These are phyloP conservation scores for Nicotiana obtusifolia DNA, from an alignment of 257 asterid species.

Conservation along the genomic window DNA sequence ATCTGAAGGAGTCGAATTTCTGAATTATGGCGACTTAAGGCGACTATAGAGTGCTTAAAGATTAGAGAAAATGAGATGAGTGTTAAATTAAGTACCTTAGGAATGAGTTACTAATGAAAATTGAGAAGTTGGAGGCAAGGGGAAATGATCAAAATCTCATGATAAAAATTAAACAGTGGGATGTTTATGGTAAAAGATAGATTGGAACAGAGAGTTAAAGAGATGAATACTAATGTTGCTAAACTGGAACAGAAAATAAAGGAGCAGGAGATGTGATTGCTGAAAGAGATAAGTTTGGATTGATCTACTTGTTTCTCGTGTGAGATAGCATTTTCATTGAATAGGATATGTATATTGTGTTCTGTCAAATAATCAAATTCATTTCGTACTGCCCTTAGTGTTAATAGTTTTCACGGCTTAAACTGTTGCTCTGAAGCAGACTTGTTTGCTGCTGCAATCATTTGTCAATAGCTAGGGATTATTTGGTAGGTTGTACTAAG, in stretches of 20 bases:
- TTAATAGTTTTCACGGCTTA: background rate
- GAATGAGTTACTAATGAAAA: constrained; percentile 31
- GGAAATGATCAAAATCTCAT: constrained; percentile 4
- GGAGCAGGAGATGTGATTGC: constrained; percentile 44
- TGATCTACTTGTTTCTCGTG: background rate
- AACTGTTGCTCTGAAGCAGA: too few species aligned
- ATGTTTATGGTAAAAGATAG: constrained; percentile 23
- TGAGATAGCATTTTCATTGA: background rate
- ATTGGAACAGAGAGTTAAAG: background rate
- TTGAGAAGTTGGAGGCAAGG: constrained; percentile 23
- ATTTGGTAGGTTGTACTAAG: too few species aligned
- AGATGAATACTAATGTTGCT: constrained; percentile 32
- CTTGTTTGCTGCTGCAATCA: too few species aligned
- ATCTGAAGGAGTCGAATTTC: constrained; percentile 32
- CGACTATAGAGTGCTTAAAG: constrained; percentile 33
- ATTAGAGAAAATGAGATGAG: constrained; percentile 35
- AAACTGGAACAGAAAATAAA: constrained; percentile 32
- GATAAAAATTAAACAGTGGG: constrained; percentile 25
- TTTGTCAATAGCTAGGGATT: too few species aligned
- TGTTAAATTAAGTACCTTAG: constrained; percentile 38
- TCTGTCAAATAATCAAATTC: background rate
- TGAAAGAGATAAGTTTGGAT: constrained; percentile 20
- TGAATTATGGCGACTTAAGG: constrained; percentile 31
- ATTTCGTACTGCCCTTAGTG: background rate
- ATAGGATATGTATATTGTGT: background rate